Conservation (phyloP, 768 basidiomycete genomes). For the Termitomyces sp. region DNA sequence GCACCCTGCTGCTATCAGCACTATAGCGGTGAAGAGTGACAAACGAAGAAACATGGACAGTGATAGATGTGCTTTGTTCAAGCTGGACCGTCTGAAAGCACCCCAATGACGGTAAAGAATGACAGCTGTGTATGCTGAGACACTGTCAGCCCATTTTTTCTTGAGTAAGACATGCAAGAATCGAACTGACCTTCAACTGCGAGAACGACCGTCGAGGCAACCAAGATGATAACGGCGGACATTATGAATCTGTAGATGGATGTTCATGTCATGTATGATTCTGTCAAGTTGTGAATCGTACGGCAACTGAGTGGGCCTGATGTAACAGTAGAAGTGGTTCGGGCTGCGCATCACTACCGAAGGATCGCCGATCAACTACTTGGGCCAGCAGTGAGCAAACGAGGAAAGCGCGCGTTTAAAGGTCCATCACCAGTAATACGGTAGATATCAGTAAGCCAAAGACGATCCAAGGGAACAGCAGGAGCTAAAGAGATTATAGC, state of each 20-base stretch:
- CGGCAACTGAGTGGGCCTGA: not conserved
- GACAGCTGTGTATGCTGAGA: not conserved
- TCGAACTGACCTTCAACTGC: not conserved
- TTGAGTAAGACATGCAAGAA: not conserved
- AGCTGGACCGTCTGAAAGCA: not conserved
- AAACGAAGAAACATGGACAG: not conserved
- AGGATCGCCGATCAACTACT: not conserved
- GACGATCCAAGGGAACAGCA: not conserved
- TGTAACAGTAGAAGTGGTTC: not conserved
- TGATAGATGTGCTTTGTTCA: not conserved
- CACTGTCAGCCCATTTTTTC: not conserved
- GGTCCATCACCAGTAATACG: not conserved
- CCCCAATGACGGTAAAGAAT: not conserved
- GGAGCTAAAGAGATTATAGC: not conserved
- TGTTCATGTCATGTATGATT: not conserved
- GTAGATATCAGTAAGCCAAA: not conserved
- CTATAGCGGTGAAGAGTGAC: not conserved
- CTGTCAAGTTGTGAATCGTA: too few species aligned
- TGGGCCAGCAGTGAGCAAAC: not conserved
- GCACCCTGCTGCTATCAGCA: not conserved
- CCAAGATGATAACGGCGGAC: not conserved
- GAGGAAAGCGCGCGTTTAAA: not conserved
- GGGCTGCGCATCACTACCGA: not conserved
- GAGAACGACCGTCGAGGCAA: not conserved
- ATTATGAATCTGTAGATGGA: not conserved